phyloP scores from a whole-genome alignment of 305 asterid genomes.

The Withania somnifera region DNA sequence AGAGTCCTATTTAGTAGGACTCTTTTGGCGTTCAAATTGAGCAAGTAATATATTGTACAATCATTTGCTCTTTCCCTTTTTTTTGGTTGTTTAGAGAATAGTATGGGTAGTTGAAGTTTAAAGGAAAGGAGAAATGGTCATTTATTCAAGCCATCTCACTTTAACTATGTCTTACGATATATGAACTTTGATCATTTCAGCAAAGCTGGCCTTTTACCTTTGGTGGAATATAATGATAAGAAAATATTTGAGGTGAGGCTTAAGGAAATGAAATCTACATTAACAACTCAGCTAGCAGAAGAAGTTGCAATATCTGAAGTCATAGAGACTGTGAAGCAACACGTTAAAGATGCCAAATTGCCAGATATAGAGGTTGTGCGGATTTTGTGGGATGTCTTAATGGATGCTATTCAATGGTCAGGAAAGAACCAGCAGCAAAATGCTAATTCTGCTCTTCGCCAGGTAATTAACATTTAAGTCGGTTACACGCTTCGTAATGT shows the following conservation, averaged over 20 bases:
- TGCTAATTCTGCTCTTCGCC: conserved; percentile 86
- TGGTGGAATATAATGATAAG: conserved; percentile 88
- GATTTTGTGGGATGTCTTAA: conserved; percentile 91
- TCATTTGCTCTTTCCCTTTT: not conserved
- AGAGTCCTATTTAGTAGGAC: not conserved
- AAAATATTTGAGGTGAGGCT: conserved; percentile 78
- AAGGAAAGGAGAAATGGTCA: not conserved
- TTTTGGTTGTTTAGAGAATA: not conserved
- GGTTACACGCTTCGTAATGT: not conserved
- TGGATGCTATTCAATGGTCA: conserved; percentile 99
- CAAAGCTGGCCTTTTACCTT: conserved; percentile 63
- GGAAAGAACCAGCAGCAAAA: conserved; percentile 97
- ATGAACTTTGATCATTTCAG: conserved; percentile 29
- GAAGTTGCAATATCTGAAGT: conserved; percentile 84
- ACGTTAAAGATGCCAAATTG: conserved; percentile 83
- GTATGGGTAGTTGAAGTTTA: not conserved
- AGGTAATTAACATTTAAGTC: conserved; percentile 34
- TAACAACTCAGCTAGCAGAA: conserved; percentile 77
- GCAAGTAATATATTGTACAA: not conserved
- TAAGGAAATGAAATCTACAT: conserved; percentile 86
- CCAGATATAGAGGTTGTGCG: conserved; percentile 87
- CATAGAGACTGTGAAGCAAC: conserved; percentile 90
- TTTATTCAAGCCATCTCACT: not conserved
- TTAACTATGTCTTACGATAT: not conserved
- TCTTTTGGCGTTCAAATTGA: not conserved